Conservation (phyloP, 1,284 basidiomycete genomes). For the Leccinum griseonigrum region DNA sequence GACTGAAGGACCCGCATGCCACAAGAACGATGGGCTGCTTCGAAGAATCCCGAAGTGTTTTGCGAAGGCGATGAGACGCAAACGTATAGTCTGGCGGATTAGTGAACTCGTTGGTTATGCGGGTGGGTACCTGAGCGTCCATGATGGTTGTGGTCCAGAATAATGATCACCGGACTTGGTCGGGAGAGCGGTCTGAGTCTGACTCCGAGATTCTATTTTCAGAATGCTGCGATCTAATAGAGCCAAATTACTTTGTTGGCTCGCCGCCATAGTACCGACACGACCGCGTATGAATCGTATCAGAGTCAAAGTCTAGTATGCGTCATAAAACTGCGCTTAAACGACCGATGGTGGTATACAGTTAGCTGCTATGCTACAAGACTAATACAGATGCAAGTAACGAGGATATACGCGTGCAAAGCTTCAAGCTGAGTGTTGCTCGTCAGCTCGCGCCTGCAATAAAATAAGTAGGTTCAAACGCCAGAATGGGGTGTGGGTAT, state of each 20-base stretch:
- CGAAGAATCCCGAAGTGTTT: slow-evolving; percentile 54
- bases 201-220: not conserved
- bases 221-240: slow-evolving; percentile 9
- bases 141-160: slow-evolving; percentile 25
- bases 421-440: slow-evolving; percentile 6
- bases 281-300: not conserved
- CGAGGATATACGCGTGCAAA: slow-evolving; percentile 2
- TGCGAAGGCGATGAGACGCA: slow-evolving; percentile 59
- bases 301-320: slow-evolving; percentile 1
- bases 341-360: slow-evolving; percentile 19
- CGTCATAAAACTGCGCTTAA: slow-evolving; percentile 1
- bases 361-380: slow-evolving; percentile 26
- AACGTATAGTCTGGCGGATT: slow-evolving; percentile 67
- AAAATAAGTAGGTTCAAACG: slow-evolving; percentile 1
- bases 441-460: slow-evolving; percentile 1
- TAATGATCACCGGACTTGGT: slow-evolving; percentile 1
- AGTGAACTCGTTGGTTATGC: slow-evolving; percentile 35
- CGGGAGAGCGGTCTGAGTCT: not conserved
- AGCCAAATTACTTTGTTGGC: slow-evolving; percentile 8
- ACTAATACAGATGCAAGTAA: slow-evolving; percentile 14
- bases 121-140: slow-evolving; percentile 22
- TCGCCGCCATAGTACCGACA: not conserved
- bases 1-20: slow-evolving; percentile 80
- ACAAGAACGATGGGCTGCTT: slow-evolving; percentile 77
- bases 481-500: slow-evolving; percentile 18